Evolutionary conservation across 2,329 filamentous ascomycete genomes (phyloP), one percentile per base, ranked within the genome.

Genomic region (Microcera coccophila): DNA sequence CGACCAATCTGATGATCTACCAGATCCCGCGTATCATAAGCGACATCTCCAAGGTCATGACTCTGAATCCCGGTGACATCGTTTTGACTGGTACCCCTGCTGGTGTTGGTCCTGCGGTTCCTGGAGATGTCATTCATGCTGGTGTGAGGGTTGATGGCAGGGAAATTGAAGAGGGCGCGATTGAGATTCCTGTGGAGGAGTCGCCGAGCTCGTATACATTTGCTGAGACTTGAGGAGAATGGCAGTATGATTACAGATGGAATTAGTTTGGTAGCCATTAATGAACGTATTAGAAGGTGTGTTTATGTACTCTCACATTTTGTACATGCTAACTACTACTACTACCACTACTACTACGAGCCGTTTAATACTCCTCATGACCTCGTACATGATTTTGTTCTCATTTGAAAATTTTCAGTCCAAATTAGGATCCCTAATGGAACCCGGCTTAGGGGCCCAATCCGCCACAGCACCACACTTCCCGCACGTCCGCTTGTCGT

Each of bases 81-180:
- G 82, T 98, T 37, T 71, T 98, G 56, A 98, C 93, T n/a, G 93
- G 93, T 15, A 98, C 93, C 38, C 93, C 93, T 38, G 96, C 96
- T 71, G 93, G 93, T 11, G 93, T 98, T 2, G 93, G 93, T 2
- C 76, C 83, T 16, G 90, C 95, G 2, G 80, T 82, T 47, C 82
- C 87, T 1, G 93, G 93, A 3, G 90, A 98, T 69, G 74, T 91
- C 22, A 88, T 98, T 78, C 84, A 77, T 50, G 90, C 87, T 19
- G 90, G 90, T 4, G 74, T 97, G 54, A 82, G 80, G 62, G 81
- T 95, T 21, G 74, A 77, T 44, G 90, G 90, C 28, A 82, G 85
- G 72, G 89, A 94, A 71, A 68, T 97, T 22, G 82, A 90, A 62
- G 87, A 94, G 72, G 87, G 86, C 24, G 83, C 72, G 61, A 86